These are phyloP conservation scores for Venturia effusa DNA, from an alignment of 2,329 filamentous ascomycete genomes.

Conservation along the genomic window DNA sequence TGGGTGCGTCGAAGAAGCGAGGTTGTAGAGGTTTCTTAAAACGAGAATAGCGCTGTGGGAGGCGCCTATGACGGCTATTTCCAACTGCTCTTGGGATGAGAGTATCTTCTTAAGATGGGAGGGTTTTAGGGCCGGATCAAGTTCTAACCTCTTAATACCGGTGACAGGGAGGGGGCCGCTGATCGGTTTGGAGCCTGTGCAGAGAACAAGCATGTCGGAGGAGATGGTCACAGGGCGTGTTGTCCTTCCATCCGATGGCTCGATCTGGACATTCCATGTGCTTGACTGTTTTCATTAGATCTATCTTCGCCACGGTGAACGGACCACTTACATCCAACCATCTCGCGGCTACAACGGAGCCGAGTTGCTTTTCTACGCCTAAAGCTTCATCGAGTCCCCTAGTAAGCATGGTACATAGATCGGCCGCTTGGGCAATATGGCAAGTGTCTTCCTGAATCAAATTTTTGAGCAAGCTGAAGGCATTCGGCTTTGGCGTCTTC, in stretches of 20 bases:
- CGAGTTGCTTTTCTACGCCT: neutral
- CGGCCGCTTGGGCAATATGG: neutral
- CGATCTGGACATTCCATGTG: neutral
- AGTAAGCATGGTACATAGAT: neutral
- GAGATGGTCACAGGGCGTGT: neutral
- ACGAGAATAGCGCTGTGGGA: neutral
- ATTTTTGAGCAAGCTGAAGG: neutral
- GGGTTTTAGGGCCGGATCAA: neutral
- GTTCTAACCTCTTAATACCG: neutral
- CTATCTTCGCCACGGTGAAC: neutral
- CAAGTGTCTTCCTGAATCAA: neutral
- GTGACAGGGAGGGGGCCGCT: neutral
- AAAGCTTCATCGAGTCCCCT: neutral
- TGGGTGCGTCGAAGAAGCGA: conserved; percentile 16
- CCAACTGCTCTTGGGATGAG: neutral
- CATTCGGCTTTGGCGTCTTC: neutral
- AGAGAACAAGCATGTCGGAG: neutral
- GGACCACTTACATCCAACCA: neutral
- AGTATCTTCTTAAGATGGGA: neutral
- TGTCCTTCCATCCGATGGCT: neutral
- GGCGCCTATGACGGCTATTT: neutral
- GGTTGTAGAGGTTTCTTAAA: conserved; percentile 12
- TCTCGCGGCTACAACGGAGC: neutral
- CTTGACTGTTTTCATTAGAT: neutral
- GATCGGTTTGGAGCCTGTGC: neutral